Evolutionary conservation across 139 green algal species (phyloP).

Genomic region (Ulvella scutata): DNA sequence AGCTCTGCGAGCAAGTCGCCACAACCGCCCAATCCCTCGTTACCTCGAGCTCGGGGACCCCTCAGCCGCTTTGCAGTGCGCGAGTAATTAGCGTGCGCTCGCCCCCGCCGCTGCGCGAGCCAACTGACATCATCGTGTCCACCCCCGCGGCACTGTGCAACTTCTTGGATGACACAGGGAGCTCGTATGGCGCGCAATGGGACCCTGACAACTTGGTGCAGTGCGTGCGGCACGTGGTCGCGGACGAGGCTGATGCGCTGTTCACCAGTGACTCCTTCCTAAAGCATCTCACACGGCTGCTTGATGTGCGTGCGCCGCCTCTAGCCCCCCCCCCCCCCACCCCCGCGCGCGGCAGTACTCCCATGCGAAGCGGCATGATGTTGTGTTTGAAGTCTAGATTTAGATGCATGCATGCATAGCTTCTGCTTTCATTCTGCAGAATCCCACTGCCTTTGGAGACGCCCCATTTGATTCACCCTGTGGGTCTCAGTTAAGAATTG

Average conservation of each 20-base stretch:
- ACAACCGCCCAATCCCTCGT: slow-evolving; percentile 9
- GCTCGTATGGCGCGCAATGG: slow-evolving; percentile 5
- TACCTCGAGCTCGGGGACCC: slow-evolving; percentile 9
- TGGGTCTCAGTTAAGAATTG: too few species aligned
- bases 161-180: slow-evolving; percentile 43
- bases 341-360: not conserved
- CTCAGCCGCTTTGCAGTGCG: slow-evolving; percentile 21
- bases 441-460: too few species aligned
- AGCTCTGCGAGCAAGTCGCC: slow-evolving; percentile 69
- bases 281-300: slow-evolving; percentile 18
- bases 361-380: too few species aligned
- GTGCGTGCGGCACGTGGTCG: slow-evolving; percentile 47
- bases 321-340: not conserved
- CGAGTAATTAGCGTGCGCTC: not conserved
- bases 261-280: slow-evolving; percentile 43
- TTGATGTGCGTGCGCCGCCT: slow-evolving; percentile 19
- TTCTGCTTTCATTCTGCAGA: too few species aligned
- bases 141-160: slow-evolving; percentile 51
- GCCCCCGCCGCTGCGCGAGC: slow-evolving; percentile 26
- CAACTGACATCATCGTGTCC: slow-evolving; percentile 52
- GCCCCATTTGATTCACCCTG: too few species aligned
- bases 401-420: too few species aligned
- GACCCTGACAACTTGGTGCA: not conserved
- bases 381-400: too few species aligned
- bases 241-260: slow-evolving; percentile 92